Percentiles rank a stretch among this genome's conserved stretches.
phyloP scores from a whole-genome alignment of 306 rosid genomes.

The Mimosa pudica region DNA sequence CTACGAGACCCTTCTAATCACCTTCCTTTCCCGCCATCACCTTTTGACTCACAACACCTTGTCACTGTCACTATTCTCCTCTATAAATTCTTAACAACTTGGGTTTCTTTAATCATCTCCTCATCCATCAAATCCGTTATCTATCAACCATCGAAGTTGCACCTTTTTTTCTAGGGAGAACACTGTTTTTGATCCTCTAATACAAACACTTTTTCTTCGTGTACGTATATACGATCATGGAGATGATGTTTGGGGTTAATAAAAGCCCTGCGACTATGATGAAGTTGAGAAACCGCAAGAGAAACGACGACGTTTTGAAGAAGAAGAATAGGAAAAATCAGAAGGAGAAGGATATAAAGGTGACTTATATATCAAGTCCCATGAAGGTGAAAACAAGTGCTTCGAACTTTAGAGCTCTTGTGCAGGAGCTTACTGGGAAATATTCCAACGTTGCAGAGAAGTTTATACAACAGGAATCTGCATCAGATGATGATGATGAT shows the following conservation, averaged over 20 bases:
- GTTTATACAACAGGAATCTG: conserved; percentile 38
- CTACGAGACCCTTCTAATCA: not conserved
- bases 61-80: conserved; percentile 28
- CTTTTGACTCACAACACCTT: conserved; percentile 30
- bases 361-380: conserved; percentile 83
- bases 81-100: conserved; percentile 35
- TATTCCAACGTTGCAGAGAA: conserved; percentile 67
- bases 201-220: not conserved
- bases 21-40: conserved; percentile 25
- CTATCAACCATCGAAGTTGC: not conserved
- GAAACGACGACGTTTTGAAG: conserved; percentile 21
- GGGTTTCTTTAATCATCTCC: not conserved
- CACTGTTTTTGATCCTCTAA: not conserved
- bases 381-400: conserved; percentile 81
- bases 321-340: conserved; percentile 52
- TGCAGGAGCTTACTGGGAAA: conserved; percentile 83
- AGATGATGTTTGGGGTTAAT: conserved; percentile 20
- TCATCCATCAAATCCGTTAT: conserved; percentile 10
- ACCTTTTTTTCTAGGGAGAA: not conserved
- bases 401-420: conserved; percentile 78
- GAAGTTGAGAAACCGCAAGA: conserved; percentile 45
- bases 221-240: not conserved
- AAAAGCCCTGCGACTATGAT: not conserved
- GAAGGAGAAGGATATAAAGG: conserved; percentile 42
- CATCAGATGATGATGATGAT: not conserved